Percentiles rank a stretch among this genome's conserved stretches.
phyloP scores from a whole-genome alignment of 768 basidiomycete species.

The Cyathus striatus region DNA sequence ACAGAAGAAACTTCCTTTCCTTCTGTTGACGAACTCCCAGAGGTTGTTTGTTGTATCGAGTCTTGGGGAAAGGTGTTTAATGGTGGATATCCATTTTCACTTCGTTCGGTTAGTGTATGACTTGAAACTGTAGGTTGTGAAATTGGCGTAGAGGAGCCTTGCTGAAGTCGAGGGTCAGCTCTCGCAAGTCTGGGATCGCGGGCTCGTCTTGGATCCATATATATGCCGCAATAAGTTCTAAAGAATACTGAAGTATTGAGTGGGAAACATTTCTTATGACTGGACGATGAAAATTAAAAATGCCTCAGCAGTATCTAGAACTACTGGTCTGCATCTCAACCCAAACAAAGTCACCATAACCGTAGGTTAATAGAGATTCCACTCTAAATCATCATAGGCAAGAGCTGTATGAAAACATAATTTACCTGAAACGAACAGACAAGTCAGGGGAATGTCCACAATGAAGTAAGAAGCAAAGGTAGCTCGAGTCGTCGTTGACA shows the following conservation, averaged over 20 bases:
- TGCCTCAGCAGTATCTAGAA: conserved; percentile 94
- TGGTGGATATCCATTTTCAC: conserved; percentile 18
- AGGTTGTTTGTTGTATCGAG: conserved; percentile 5
- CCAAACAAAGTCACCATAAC: conserved; percentile 32
- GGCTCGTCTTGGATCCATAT: conserved; percentile 76
- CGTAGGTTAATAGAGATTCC: conserved; percentile 78
- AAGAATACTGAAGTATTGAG: conserved; percentile 6
- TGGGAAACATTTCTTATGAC: background rate
- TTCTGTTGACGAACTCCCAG: background rate
- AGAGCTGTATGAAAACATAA: background rate
- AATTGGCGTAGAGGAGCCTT: conserved; percentile 32
- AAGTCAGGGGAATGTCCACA: too few species aligned
- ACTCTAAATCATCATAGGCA: conserved; percentile 84
- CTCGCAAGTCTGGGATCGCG: conserved; percentile 79
- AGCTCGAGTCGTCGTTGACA: too few species aligned
- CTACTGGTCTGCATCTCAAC: conserved; percentile 73
- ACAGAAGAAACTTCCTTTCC: conserved; percentile 9
- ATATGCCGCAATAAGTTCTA: background rate
- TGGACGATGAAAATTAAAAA: conserved; percentile 9
- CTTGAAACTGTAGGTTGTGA: conserved; percentile 21
- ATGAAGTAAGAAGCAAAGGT: too few species aligned
- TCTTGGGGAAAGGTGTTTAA: conserved; percentile 2
- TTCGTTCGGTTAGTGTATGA: conserved; percentile 18
- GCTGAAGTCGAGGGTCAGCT: conserved; percentile 60
- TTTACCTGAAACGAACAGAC: too few species aligned